Conservation (phyloP, 1,284 basidiomycete species). For the Cystobasidium slooffiae region DNA sequence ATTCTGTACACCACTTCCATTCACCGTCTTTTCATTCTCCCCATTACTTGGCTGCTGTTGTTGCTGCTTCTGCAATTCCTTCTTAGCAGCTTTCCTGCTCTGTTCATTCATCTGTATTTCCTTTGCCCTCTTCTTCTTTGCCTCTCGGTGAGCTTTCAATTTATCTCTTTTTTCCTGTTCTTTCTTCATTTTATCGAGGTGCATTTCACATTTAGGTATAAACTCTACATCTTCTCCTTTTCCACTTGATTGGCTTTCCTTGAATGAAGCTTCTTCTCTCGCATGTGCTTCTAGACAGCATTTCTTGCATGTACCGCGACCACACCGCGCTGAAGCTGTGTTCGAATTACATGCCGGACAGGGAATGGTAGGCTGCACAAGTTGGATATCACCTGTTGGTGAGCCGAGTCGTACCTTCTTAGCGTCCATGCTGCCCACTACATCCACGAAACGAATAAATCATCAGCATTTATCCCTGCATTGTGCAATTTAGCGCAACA, state of each 20-base stretch:
- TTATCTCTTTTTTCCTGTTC: constrained; percentile 43
- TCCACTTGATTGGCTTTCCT: constrained; percentile 1
- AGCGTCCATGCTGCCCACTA: constrained; percentile 7
- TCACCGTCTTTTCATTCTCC: not conserved
- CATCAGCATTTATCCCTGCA: too few species aligned
- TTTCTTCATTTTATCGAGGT: constrained; percentile 57
- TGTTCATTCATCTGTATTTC: not conserved
- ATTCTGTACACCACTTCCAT: not conserved
- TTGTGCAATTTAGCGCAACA: too few species aligned
- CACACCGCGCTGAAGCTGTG: constrained; percentile 52
- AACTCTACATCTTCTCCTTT: constrained; percentile 25
- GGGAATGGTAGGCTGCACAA: constrained; percentile 7
- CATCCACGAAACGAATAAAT: too few species aligned
- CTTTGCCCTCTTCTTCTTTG: constrained; percentile 2
- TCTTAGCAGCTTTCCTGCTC: constrained; percentile 15
- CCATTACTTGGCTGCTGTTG: not conserved
- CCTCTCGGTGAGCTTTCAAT: constrained; percentile 22
- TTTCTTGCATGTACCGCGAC: constrained; percentile 34
- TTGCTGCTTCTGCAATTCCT: constrained; percentile 1
- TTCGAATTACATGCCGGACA: constrained; percentile 49
- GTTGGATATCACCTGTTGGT: constrained; percentile 19
- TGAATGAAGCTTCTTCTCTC: constrained; percentile 6
- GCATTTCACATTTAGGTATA: constrained; percentile 57
- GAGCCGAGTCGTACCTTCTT: constrained; percentile 9
- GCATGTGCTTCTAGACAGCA: constrained; percentile 22